Conservation (phyloP, 495 filamentous ascomycete species). For the Rhizodiscina lignyota region DNA sequence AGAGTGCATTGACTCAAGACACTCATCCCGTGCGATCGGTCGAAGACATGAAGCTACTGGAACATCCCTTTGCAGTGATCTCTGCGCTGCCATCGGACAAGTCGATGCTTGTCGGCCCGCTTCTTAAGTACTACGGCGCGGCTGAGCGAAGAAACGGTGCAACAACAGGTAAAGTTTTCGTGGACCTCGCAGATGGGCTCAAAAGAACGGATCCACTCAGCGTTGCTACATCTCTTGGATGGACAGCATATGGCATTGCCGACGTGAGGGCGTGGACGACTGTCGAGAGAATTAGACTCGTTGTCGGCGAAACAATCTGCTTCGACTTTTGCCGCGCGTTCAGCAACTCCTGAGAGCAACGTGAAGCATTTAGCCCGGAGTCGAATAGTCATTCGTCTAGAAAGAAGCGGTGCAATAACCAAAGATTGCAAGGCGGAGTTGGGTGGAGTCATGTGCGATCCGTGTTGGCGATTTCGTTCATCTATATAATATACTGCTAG, state of each 20-base stretch:
- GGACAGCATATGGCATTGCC: constrained; percentile 61
- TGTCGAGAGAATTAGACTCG: constrained; percentile 56
- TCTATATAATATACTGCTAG: too few species aligned
- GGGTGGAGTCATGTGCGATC: too few species aligned
- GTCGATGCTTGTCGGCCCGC: constrained; percentile 59
- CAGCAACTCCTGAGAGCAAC: constrained; percentile 57
- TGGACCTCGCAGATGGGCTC: constrained; percentile 54
- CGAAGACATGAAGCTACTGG: constrained; percentile 57
- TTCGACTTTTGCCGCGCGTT: constrained; percentile 62
- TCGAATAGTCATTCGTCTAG: too few species aligned
- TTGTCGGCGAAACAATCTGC: constrained; percentile 73
- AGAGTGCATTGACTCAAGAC: constrained; percentile 41
- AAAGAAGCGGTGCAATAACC: too few species aligned
- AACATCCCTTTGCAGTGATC: constrained; percentile 64
- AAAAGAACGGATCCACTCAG: constrained; percentile 50
- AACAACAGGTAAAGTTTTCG: constrained; percentile 49
- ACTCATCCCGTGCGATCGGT: constrained; percentile 67
- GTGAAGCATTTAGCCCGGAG: too few species aligned
- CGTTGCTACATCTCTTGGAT: constrained; percentile 52
- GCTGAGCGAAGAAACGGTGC: constrained; percentile 14
- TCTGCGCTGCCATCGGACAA: constrained; percentile 64
- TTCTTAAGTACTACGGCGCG: constrained; percentile 45
- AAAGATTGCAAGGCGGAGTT: too few species aligned
- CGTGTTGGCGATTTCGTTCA: too few species aligned
- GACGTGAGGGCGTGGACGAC: constrained; percentile 71